phyloP scores from a whole-genome alignment of 1,284 basidiomycete species.

The Malassezia furfur region DNA sequence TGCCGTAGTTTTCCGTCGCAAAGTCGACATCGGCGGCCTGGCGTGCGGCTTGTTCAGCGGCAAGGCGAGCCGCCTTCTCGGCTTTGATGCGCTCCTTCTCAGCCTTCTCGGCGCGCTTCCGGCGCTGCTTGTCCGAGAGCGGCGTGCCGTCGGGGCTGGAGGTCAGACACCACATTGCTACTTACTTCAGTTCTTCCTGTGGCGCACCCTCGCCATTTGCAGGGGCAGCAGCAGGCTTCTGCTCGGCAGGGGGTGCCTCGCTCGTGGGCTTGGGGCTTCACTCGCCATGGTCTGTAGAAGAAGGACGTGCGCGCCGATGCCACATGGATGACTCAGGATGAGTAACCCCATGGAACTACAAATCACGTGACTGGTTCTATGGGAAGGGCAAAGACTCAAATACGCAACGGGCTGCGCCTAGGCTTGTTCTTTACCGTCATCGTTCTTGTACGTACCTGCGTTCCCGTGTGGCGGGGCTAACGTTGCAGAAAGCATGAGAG shows the following conservation, averaged over 20 bases:
- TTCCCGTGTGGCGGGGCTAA: not conserved
- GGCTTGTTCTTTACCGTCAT: conserved; percentile 10
- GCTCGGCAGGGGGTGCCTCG: conserved; percentile 1
- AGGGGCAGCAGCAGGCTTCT: not conserved
- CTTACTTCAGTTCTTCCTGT: conserved; percentile 15
- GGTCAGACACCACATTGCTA: not conserved
- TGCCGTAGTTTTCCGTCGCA: conserved; percentile 77
- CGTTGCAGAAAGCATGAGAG: conserved; percentile 26
- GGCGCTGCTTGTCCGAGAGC: conserved; percentile 79
- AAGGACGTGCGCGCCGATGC: conserved; percentile 6
- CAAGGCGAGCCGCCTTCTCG: conserved; percentile 72
- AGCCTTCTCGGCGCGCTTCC: conserved; percentile 82
- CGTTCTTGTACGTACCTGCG: conserved; percentile 13
- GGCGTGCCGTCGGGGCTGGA: conserved; percentile 44
- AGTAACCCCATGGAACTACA: conserved; percentile 13
- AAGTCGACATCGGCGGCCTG: conserved; percentile 73
- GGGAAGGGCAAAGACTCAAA: not conserved
- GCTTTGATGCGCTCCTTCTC: conserved; percentile 63
- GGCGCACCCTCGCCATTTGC: not conserved
- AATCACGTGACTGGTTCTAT: conserved; percentile 14
- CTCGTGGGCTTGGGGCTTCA: conserved; percentile 7
- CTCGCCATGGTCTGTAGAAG: conserved; percentile 10
- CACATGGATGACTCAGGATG: conserved; percentile 11
- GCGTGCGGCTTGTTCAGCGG: conserved; percentile 65
- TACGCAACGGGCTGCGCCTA: not conserved